Evolutionary conservation across 2,329 filamentous ascomycete genomes (phyloP).

Genomic region (Botrytis porri): DNA sequence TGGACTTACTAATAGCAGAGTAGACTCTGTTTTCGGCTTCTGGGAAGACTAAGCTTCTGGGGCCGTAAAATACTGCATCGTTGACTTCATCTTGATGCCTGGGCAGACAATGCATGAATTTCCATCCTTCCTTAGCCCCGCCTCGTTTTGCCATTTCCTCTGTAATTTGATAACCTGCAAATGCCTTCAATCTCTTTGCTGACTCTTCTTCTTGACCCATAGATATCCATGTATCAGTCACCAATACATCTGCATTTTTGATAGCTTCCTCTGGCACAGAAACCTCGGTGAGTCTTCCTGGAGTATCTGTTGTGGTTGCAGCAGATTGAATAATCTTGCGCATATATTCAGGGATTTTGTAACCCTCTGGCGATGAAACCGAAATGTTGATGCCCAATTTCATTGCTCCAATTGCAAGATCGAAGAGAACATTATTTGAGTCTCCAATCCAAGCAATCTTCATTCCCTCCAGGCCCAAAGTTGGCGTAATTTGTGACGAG

Average conservation of each 20-base stretch:
- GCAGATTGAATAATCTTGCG: conserved; percentile 66
- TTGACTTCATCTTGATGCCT: conserved; percentile 89
- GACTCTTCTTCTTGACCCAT: conserved; percentile 95
- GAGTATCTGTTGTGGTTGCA: conserved; percentile 52
- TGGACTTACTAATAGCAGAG: conserved; percentile 70
- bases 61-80: conserved; percentile 91
- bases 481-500: conserved; percentile 21
- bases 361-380: conserved; percentile 82
- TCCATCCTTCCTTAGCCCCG: conserved; percentile 85
- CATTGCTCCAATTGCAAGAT: conserved; percentile 80
- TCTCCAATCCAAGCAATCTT: conserved; percentile 97
- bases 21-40: conserved; percentile 95
- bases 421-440: conserved; percentile 94
- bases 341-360: conserved; percentile 76
- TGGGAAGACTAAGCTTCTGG: conserved; percentile 81
- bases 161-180: conserved; percentile 89
- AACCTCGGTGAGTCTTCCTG: conserved; percentile 71
- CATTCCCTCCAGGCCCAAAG: conserved; percentile 71
- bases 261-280: conserved; percentile 79
- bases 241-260: conserved; percentile 80
- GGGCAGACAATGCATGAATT: conserved; percentile 98
- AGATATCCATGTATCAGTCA: conserved; percentile 97
- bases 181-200: conserved; percentile 72
- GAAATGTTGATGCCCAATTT: conserved; percentile 85
- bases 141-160: conserved; percentile 77